Conservation (phyloP, 2,329 filamentous ascomycete species). For the Colletotrichum costaricense region DNA sequence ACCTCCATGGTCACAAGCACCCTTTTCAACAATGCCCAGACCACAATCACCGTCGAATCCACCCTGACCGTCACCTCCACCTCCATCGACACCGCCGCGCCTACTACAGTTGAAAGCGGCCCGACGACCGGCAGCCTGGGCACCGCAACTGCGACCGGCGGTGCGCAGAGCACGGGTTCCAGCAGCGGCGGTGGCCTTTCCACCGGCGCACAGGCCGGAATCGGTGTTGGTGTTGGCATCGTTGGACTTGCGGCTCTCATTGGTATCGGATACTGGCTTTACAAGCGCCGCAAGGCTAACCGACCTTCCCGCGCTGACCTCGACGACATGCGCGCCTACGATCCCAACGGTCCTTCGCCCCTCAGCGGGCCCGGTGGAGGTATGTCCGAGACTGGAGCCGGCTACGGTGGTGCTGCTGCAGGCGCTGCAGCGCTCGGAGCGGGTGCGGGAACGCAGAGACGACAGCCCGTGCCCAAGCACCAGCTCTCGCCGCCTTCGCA, state of each 20-base stretch:
- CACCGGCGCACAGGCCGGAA: slow-evolving; percentile 56
- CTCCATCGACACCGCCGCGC: slow-evolving; percentile 44
- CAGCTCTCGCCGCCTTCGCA: slow-evolving; percentile 24
- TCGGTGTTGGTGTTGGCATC: slow-evolving; percentile 53
- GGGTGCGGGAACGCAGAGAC: slow-evolving; percentile 5
- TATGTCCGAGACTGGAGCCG: slow-evolving; percentile 27
- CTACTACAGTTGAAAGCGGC: slow-evolving; percentile 39
- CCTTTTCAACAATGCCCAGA: slow-evolving; percentile 45
- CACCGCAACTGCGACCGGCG: slow-evolving; percentile 27
- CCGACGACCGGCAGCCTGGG: slow-evolving; percentile 41
- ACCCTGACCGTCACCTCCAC: slow-evolving; percentile 49
- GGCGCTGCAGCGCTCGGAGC: not conserved
- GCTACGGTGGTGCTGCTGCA: not conserved
- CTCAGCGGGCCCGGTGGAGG: slow-evolving; percentile 6
- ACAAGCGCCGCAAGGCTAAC: slow-evolving; percentile 36
- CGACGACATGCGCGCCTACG: slow-evolving; percentile 48
- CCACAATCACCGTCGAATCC: slow-evolving; percentile 52
- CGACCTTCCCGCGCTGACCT: slow-evolving; percentile 34
- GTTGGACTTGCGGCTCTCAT: slow-evolving; percentile 45
- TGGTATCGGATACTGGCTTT: slow-evolving; percentile 33
- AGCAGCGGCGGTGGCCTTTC: slow-evolving; percentile 44
- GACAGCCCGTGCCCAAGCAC: slow-evolving; percentile 19
- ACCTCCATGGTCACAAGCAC: slow-evolving; percentile 40
- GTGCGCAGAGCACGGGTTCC: slow-evolving; percentile 3
- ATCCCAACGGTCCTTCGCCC: slow-evolving; percentile 45